Percentiles rank a stretch among this genome's conserved stretches.
phyloP scores from a whole-genome alignment of 306 rosid species.

The Quercus agrifolia region DNA sequence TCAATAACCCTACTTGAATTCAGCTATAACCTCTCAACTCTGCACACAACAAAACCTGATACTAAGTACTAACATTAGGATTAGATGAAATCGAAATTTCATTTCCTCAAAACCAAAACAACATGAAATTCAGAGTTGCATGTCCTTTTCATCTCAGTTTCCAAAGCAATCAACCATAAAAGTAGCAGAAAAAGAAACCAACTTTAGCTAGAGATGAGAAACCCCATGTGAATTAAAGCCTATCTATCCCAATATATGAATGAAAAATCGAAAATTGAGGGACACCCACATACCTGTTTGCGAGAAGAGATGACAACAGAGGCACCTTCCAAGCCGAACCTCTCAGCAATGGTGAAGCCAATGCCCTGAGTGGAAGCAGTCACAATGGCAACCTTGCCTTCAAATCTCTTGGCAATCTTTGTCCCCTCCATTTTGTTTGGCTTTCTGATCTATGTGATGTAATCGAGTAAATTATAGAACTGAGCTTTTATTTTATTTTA shows the following conservation, averaged over 20 bases:
- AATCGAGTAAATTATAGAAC: too few species aligned
- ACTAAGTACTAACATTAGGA: too few species aligned
- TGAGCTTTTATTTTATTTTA: too few species aligned
- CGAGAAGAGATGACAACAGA: conserved; percentile 90
- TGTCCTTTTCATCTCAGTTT: background rate
- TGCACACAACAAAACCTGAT: too few species aligned
- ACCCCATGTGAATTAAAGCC: background rate
- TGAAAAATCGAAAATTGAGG: background rate
- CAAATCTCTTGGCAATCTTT: conserved; percentile 54
- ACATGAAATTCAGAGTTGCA: background rate
- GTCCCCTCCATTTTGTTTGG: conserved; percentile 36
- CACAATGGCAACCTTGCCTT: conserved; percentile 77
- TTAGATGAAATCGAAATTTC: too few species aligned
- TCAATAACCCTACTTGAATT: too few species aligned
- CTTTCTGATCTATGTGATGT: too few species aligned
- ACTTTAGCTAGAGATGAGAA: background rate
- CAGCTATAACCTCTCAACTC: too few species aligned
- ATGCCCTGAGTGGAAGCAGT: conserved; percentile 98
- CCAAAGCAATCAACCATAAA: background rate
- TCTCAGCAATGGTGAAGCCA: conserved; percentile 77
- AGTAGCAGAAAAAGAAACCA: background rate
- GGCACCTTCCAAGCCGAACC: conserved; percentile 92
- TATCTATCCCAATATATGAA: background rate
- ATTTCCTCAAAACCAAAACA: background rate
- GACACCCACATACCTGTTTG: conserved; percentile 44